Evolutionary conservation across 129 eudicot genomes (phyloP).

Genomic region (Artemisia tridentata): DNA sequence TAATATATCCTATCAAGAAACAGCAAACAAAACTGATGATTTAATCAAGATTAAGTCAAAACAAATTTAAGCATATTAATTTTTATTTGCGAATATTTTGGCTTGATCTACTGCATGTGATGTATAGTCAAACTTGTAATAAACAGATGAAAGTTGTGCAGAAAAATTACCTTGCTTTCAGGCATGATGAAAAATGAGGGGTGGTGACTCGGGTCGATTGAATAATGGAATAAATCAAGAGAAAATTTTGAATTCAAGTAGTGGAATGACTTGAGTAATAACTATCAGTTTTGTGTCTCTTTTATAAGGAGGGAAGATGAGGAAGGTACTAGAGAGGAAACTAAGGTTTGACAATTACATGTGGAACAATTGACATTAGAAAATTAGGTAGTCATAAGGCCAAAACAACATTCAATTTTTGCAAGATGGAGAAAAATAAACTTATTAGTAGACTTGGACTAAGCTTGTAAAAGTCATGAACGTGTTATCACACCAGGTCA

Average conservation of each 20-base stretch:
- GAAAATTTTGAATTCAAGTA: neutral
- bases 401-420: conserved; percentile 15
- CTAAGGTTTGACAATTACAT: neutral
- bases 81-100: too few species aligned
- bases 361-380: neutral
- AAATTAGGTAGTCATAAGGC: neutral
- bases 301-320: neutral
- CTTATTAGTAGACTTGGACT: neutral
- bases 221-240: neutral
- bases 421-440: neutral
- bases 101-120: too few species aligned
- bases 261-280: neutral
- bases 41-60: neutral
- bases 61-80: neutral
- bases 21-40: too few species aligned
- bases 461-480: neutral
- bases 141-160: too few species aligned
- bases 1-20: too few species aligned
- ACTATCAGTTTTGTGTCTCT: neutral
- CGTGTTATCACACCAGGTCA: neutral
- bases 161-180: conserved; percentile 10
- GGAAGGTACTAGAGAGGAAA: conserved; percentile 14
- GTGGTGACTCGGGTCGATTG: neutral
- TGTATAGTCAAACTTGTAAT: too few species aligned
- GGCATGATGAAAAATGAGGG: neutral